Base-by-base conservation (phyloP, 1,284 basidiomycete species). In the Grifola frondosa region DNA sequence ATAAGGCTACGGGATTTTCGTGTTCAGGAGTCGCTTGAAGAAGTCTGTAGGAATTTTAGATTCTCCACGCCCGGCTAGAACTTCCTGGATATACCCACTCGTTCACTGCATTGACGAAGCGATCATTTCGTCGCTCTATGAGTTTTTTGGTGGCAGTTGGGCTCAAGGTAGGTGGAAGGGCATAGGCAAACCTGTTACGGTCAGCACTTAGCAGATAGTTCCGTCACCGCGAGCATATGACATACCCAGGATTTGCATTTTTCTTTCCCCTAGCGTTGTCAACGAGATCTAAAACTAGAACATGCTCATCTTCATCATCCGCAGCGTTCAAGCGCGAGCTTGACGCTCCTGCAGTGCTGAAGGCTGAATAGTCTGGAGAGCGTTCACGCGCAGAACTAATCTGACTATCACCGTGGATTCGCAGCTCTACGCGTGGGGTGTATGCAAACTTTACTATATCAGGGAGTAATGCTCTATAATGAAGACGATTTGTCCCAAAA, bases 401-500 rank as follows among this genome's bases (percentile, higher is more conserved):
- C 28, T 57, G 59, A 40, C 59, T 40, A 45, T 66, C 66, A 49
- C 73, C 71, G 40, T 87, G 77, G 31, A 86, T 73, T 40, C 77
- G 75, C 9, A 91, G 61, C 39, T 87, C 76, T 36, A 80, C 74
- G 29, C 70, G 66, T 32, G 88, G 81, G 49, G 89, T 84, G 59
- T 94, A 95, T 12, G 88, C 85, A 56, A 96, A 94, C 36, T 77
- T 81, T 52, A 96, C 74, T 29, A 91, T 69, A 47, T 88, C 81
- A 2, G 92, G 92, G 19, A 94, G 71, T 7, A 96, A 73, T 2
- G 90, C 80, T 64, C 88, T 91, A 43, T 3, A 21, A 12, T 19
- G 22, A 40, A 26, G 15, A 24, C 20, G 9, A 32, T 30, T 20
- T 20, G 17, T n/a, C n/a, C n/a, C n/a, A n/a, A n/a, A n/a, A n/a